Conservation (phyloP, 768 basidiomycete genomes). For the Hericium rajendrae region DNA sequence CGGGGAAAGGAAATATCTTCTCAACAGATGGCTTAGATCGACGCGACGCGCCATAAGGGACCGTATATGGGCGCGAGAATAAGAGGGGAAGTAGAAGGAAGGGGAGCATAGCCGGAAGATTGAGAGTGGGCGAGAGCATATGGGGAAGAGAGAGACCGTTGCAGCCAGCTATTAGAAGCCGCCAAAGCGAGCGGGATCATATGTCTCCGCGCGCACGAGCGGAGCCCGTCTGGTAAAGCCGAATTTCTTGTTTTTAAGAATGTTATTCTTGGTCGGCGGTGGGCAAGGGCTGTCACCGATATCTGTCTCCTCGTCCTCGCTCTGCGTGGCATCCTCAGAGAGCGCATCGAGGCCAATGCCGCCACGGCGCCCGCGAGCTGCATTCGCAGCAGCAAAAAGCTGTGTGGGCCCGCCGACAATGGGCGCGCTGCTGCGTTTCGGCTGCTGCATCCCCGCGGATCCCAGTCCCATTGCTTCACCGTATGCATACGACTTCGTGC, state of each 20-base stretch:
- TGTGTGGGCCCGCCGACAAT: slow-evolving; percentile 27
- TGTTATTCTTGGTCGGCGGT: slow-evolving; percentile 51
- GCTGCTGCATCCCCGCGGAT: slow-evolving; percentile 27
- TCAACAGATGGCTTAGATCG: neutral
- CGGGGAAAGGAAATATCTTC: neutral
- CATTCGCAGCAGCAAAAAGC: slow-evolving; percentile 63
- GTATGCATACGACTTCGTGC: slow-evolving; percentile 87
- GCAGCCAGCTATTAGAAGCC: neutral
- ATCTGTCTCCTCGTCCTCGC: slow-evolving; percentile 70
- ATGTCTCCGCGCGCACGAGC: slow-evolving; percentile 59
- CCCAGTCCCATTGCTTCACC: slow-evolving; percentile 50
- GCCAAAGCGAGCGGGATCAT: slow-evolving; percentile 48
- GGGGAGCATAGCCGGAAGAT: too few species aligned
- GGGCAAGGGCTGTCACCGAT: slow-evolving; percentile 86
- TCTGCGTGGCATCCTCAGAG: slow-evolving; percentile 55
- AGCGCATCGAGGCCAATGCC: slow-evolving; percentile 45
- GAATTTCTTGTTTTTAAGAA: slow-evolving; percentile 50
- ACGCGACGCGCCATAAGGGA: neutral
- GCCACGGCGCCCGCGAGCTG: slow-evolving; percentile 52
- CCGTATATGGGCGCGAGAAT: neutral
- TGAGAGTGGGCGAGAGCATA: neutral
- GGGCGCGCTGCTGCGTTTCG: slow-evolving; percentile 63
- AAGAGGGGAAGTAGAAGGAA: too few species aligned
- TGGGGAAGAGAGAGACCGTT: neutral
- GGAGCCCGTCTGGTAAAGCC: slow-evolving; percentile 27